These are phyloP conservation scores for Didymella glomerata DNA, from an alignment of 2,329 filamentous ascomycete genomes.

Conservation along the genomic window DNA sequence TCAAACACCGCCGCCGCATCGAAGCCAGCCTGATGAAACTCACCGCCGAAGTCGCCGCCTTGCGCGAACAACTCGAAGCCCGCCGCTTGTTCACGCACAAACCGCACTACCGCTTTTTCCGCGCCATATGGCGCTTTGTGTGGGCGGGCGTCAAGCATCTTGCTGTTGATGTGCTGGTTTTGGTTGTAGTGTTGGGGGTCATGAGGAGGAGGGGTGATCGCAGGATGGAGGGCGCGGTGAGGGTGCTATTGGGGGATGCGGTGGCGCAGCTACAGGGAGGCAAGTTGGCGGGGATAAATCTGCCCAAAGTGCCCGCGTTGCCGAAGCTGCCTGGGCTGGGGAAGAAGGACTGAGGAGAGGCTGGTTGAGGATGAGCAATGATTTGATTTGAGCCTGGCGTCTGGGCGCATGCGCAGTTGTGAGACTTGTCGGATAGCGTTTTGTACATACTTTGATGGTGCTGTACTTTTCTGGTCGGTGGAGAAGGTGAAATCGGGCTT, in stretches of 20 bases:
- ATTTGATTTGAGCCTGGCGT: background rate
- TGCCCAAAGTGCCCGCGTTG: conserved; percentile 6
- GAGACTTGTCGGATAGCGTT: too few relatives aligned
- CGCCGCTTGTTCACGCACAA: conserved; percentile 74
- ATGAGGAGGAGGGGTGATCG: conserved; percentile 75
- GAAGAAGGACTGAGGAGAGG: background rate
- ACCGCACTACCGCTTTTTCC: conserved; percentile 67
- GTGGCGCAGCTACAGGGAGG: conserved; percentile 49
- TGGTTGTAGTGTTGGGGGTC: conserved; percentile 74
- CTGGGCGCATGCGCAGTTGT: background rate
- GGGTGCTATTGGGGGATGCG: conserved; percentile 66
- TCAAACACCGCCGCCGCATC: conserved; percentile 80
- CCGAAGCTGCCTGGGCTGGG: conserved; percentile 24
- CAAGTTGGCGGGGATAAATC: conserved; percentile 24
- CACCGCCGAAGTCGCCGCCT: conserved; percentile 88
- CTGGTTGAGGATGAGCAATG: background rate
- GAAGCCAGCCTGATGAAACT: conserved; percentile 87
- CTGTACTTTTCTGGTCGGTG: too few relatives aligned
- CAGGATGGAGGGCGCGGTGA: conserved; percentile 76
- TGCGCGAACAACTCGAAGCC: conserved; percentile 87
- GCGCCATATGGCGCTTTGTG: conserved; percentile 56
- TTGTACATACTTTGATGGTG: too few relatives aligned
- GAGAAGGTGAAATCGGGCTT: too few relatives aligned
- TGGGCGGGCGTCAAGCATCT: conserved; percentile 84
- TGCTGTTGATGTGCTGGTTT: conserved; percentile 72